A percentile compares a stretch with the other conserved stretches of the same genome.
Evolutionary conservation across 352 stramenopile species (phyloP).

Genomic region (Globisporangium apiculatum): DNA sequence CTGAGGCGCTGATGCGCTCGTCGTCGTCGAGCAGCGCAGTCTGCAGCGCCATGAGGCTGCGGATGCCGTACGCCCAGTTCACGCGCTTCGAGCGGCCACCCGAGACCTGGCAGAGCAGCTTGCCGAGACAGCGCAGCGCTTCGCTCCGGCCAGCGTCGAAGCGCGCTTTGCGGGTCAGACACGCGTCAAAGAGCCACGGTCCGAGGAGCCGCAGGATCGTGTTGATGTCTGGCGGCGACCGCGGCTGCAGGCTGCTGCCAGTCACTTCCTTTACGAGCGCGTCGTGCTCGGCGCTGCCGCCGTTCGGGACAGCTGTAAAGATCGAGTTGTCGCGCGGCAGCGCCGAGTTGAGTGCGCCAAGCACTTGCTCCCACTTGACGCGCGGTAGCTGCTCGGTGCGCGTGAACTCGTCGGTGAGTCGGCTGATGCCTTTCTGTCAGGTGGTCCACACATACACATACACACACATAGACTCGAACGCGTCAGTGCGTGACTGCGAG

Average conservation of each 20-base stretch:
- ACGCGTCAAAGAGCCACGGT: constrained; percentile 83
- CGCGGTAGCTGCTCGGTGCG: constrained; percentile 54
- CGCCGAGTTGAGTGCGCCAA: constrained; percentile 53
- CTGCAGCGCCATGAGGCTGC: constrained; percentile 77
- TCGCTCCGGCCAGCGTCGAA: constrained; percentile 72
- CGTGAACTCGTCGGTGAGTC: constrained; percentile 71
- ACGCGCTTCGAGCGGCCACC: constrained; percentile 73
- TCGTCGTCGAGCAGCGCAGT: constrained; percentile 74
- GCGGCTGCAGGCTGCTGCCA: constrained; percentile 21
- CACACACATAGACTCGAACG: too few species aligned
- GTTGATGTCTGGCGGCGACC: constrained; percentile 79
- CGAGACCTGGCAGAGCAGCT: constrained; percentile 60
- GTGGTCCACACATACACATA: neutral
- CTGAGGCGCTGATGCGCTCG: constrained; percentile 68
- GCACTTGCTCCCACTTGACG: constrained; percentile 68
- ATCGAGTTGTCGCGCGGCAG: constrained; percentile 34
- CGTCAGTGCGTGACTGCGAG: too few species aligned
- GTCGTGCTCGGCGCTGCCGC: constrained; percentile 14
- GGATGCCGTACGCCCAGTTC: constrained; percentile 77
- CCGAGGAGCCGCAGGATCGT: constrained; percentile 72
- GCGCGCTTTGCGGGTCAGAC: constrained; percentile 56
- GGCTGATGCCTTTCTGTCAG: constrained; percentile 67
- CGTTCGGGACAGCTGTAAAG: constrained; percentile 40
- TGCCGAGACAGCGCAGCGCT: constrained; percentile 68
- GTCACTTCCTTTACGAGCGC: constrained; percentile 17